Conservation (phyloP, 2,329 filamentous ascomycete genomes). For the Penicillium sp. region DNA sequence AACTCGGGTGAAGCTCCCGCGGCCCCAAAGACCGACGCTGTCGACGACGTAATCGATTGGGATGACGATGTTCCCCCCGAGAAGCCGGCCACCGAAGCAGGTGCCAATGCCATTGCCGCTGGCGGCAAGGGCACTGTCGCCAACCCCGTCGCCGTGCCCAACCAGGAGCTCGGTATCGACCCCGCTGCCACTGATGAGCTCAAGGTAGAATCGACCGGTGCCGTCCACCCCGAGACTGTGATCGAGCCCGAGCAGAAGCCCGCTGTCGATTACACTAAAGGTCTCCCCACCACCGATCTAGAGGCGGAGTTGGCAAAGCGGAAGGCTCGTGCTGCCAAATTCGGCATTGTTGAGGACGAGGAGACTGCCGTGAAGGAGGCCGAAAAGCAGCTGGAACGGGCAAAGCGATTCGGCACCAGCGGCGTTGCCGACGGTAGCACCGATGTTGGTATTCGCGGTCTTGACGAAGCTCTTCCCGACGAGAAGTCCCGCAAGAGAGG, state of each 20-base stretch:
- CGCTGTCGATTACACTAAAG: slow-evolving; percentile 38
- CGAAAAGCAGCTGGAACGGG: slow-evolving; percentile 43
- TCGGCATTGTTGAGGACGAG: slow-evolving; percentile 43
- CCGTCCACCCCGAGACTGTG: slow-evolving; percentile 9
- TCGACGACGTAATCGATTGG: slow-evolving; percentile 46
- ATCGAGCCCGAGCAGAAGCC: slow-evolving; percentile 31
- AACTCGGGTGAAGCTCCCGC: slow-evolving; percentile 22
- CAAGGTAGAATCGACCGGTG: slow-evolving; percentile 32
- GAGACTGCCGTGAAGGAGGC: slow-evolving; percentile 40
- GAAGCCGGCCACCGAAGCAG: slow-evolving; percentile 31
- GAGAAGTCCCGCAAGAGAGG: slow-evolving; percentile 42
- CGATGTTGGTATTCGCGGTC: slow-evolving; percentile 34
- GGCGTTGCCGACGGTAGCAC: slow-evolving; percentile 15
- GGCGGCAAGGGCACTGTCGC: slow-evolving; percentile 37
- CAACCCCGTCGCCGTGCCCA: slow-evolving; percentile 39
- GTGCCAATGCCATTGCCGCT: slow-evolving; percentile 35
- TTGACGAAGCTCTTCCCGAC: slow-evolving; percentile 45
- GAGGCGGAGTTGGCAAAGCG: slow-evolving; percentile 48
- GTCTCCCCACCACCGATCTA: slow-evolving; percentile 42
- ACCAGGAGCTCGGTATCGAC: slow-evolving; percentile 37
- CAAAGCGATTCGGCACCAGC: slow-evolving; percentile 45
- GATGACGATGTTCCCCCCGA: slow-evolving; percentile 38
- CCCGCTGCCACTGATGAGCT: slow-evolving; percentile 39
- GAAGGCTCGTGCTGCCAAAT: slow-evolving; percentile 48
- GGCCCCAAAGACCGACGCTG: slow-evolving; percentile 25